A percentile compares a stretch with the other conserved stretches of the same genome.
These are phyloP conservation scores for Candida tetrigidarum DNA, from an alignment of 1,139 yeast genomes.

Conservation along the genomic window DNA sequence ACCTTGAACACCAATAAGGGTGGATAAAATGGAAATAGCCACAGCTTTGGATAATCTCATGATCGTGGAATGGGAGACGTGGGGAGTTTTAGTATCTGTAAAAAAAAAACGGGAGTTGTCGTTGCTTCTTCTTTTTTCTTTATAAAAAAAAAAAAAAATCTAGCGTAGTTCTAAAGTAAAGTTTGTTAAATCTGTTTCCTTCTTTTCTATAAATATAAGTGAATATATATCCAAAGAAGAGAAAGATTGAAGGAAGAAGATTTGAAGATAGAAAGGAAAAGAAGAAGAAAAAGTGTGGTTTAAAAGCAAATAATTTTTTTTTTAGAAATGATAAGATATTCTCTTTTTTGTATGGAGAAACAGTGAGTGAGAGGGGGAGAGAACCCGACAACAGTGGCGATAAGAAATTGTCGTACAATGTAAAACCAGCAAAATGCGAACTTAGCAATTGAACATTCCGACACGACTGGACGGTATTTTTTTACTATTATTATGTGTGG, in stretches of 20 bases:
- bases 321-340: constrained; percentile 2
- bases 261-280: neutral
- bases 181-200: neutral
- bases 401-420: neutral
- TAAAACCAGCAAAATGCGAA: neutral
- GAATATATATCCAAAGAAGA: neutral
- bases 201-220: neutral
- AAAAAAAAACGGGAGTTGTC: too few relatives aligned
- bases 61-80: neutral
- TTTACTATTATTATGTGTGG: too few relatives aligned
- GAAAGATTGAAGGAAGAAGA: neutral
- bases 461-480: constrained; percentile 4
- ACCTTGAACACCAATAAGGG: constrained; percentile 64
- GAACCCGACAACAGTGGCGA: neutral
- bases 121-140: too few relatives aligned
- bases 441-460: neutral
- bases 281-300: neutral
- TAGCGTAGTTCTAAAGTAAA: neutral
- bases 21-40: constrained; percentile 57
- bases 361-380: neutral
- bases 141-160: too few relatives aligned
- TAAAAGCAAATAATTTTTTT: neutral
- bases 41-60: constrained; percentile 55
- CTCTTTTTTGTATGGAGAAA: neutral
- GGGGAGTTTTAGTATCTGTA: too few relatives aligned